Evolutionary conservation across 345 rosid genomes (phyloP), one percentile per base, ranked within the genome.

Genomic region (Citrus cavaleriei): DNA sequence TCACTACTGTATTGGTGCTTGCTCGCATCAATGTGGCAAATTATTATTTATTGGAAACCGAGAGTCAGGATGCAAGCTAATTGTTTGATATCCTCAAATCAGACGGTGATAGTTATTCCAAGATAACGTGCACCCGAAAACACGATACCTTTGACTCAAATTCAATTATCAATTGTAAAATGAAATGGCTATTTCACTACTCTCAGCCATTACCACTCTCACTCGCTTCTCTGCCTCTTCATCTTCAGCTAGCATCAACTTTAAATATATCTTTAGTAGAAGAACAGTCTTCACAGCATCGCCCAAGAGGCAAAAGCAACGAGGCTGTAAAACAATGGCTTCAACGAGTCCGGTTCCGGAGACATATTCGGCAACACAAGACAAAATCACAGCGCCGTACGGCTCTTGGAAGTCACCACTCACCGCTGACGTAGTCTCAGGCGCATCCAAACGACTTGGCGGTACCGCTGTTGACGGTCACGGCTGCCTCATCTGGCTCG

Each of bases 391-490:
- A 1, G 91, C 97, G 68, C 97, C 97, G 10, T 95, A 89, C 27
- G 99, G 99, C 73, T 90, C 98, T 28, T 95, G 98, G 98, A 91
- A 89, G 78, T 95, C 99, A 21, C 99, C 97, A 9, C 89, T 95
- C 83, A 89, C 98, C 24, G 94, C 98, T 69, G 95, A 93, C 77
- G 81, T 89, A 42, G 93, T 94, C 79, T 90, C 98, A 42, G 97
- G 98, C 13, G 79, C 95, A 69, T 92, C 92, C 78, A 95, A 95
- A 76, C 83, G 90, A 49, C 95, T 94, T n/a, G 93, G 87, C 1
- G 98, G 97, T 51, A 82, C 94, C 40, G 83, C 95, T 58, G 86
- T 92, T 27, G 95, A 94, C 74, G 88, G 87, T 62, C 87, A 64
- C 14, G 99, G 97, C 58, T 91, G 85, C 78, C 89, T 95, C 62